Base-by-base conservation (phyloP, 2,329 filamentous ascomycete species). In the Epichloe gansuensis region DNA sequence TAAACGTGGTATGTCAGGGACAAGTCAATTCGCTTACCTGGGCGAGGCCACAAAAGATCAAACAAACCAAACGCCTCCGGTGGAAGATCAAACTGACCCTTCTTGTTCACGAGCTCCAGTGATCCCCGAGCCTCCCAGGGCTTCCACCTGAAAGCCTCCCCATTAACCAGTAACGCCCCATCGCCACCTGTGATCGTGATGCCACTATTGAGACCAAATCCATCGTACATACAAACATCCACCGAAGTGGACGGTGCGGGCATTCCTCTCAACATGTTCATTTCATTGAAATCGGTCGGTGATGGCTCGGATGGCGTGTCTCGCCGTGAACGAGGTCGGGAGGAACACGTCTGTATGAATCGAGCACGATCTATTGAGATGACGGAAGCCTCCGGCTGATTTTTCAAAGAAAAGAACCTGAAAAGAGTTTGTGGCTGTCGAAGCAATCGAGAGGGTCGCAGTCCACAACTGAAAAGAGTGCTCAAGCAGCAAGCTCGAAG, bases 61-160 rank as follows among this genome's bases (percentile, higher is more conserved):
- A 97, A 71, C 43, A 94, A 59, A 3, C 85, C 87, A 76, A 91
- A 90, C 13, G 78, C 81, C 55, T 81, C 77, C 52, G 78, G 73
- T 4, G 76, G 74, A 31, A 93, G 75, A 59, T 95, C 87, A 74
- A 87, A 90, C 66, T 94, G 87, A 0, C 89, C 87, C 67, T 85
- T 89, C 46, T 66, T 69, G 67, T 95, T 95, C 51, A 85, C 64
- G 60, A 95, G 69, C 60, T 63, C 69, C 67, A 63, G 69, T 49
- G 62, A 64, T 49, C 67, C 62, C 59, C 67, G 71, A 4, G 65
- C 67, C 54, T 78, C 68, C 89, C 91, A 96, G 4, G 93, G 93
- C 63, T 79, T 74, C 93, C 93, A 98, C 49, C 75, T 71, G 66
- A 96, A 97, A 1, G 85, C 89, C 68, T 97, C 89, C 5, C 91